Evolutionary conservation across 441 rosid genomes (phyloP).

Genomic region (Cnidoscolus chayamansa): DNA sequence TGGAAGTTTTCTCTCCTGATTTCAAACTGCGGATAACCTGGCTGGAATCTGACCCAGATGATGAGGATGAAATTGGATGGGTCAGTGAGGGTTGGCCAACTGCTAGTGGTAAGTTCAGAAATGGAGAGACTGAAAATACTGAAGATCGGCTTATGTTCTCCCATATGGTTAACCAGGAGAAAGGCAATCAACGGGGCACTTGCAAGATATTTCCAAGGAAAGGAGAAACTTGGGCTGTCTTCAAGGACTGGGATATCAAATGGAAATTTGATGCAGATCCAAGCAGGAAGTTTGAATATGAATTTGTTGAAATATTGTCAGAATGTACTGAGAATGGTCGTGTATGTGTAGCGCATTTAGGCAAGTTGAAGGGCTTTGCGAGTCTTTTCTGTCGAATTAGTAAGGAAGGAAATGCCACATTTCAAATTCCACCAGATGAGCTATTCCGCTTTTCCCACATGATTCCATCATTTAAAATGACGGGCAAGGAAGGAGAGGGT

Average conservation of each 20-base stretch:
- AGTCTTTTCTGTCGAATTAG: conserved; percentile 43
- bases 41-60: conserved; percentile 58
- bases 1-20: conserved; percentile 36
- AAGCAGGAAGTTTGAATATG: conserved; percentile 51
- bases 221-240: conserved; percentile 86
- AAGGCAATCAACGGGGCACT: conserved; percentile 19
- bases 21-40: conserved; percentile 53
- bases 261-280: conserved; percentile 42
- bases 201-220: conserved; percentile 55
- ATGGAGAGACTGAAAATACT: conserved; percentile 38
- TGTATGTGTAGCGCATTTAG: conserved; percentile 49
- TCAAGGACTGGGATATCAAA: conserved; percentile 60
- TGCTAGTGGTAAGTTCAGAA: conserved; percentile 58
- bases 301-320: conserved; percentile 70
- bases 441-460: conserved; percentile 57
- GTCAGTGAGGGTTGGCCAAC: conserved; percentile 36
- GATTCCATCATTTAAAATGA: conserved; percentile 53
- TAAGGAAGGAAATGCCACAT: conserved; percentile 26
- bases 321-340: conserved; percentile 41
- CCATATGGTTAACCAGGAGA: conserved; percentile 41
- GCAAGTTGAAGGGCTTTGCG: conserved; percentile 66
- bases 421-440: conserved; percentile 41
- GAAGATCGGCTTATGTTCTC: conserved; percentile 56
- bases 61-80: conserved; percentile 44
- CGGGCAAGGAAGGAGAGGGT: conserved; percentile 52